Evolutionary conservation across 2,329 filamentous ascomycete genomes (phyloP).

Genomic region (Venturia aucupariae): DNA sequence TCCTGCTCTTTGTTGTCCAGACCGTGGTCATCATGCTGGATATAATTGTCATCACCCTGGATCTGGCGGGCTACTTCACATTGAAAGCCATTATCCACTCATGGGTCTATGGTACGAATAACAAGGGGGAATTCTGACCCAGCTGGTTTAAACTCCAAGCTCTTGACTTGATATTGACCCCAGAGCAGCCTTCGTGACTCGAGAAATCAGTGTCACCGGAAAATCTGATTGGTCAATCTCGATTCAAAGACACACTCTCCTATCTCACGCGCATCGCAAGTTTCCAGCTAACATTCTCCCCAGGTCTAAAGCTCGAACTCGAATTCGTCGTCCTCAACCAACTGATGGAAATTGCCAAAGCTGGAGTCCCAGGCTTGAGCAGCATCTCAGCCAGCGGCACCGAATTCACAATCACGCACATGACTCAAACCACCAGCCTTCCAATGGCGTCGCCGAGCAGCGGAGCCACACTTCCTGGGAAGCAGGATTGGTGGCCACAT

Average conservation of each 20-base stretch:
- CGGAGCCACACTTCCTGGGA: background rate
- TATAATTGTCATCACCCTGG: constrained; percentile 8
- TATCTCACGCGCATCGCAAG: background rate
- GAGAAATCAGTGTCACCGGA: background rate
- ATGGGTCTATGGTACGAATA: constrained; percentile 8
- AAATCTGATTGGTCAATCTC: background rate
- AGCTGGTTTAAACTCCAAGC: background rate
- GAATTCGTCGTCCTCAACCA: constrained; percentile 21
- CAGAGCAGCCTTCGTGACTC: background rate
- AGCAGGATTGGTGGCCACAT: constrained; percentile 3
- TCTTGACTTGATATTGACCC: background rate
- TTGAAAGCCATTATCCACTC: constrained; percentile 18
- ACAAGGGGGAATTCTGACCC: no score
- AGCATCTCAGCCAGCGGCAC: background rate
- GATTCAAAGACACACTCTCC: background rate
- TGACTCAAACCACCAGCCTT: background rate
- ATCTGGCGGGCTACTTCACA: constrained; percentile 17
- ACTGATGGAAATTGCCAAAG: constrained; percentile 14
- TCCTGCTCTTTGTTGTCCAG: constrained; percentile 12
- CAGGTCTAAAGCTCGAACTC: constrained; percentile 18
- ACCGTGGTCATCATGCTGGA: constrained; percentile 4
- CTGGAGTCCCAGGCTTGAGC: constrained; percentile 7
- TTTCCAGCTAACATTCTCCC: background rate
- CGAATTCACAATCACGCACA: background rate
- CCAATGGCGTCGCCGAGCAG: constrained; percentile 2